Base-by-base conservation (phyloP, 1,139 yeast genomes). In the Tardiomyces depauwii region DNA sequence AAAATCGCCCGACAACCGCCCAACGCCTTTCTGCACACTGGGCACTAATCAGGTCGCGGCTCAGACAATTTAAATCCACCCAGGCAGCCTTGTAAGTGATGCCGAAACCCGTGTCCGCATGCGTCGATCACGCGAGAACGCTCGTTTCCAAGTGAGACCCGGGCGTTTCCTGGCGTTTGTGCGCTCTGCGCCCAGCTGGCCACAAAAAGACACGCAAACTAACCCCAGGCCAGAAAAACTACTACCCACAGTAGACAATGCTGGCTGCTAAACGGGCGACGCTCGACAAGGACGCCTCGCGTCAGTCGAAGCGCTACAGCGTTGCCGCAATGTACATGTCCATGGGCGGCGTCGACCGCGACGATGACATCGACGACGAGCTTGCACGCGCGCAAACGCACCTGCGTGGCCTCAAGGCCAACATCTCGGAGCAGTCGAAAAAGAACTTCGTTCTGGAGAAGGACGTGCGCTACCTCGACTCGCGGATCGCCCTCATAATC, bases 401-500 rank as follows among this genome's bases (percentile, higher is more conserved):
- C 42, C 54, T 65, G 39, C 55, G 67, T 19, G 59, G 55, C 36
- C 60, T 67, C 32, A 68, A 68, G 49, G 53, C 63, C 2, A 55
- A 57, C 45, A 67, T 67, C 40, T 61, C 68, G 10, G 66, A 64
- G 44, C 68, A 63, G 52, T 58, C 65, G 36, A 67, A 66, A 51
- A 57, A 59, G 47, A 68, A 68, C 52, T 68, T 66, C 47, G 54
- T 65, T 43, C 56, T 66, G 44, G 72, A 68, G 49, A 62, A 64
- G 50, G 72, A 67, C 47, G 70, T 67, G 40, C 58, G 70, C 40
- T 67, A 64, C 48, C 57, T 67, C 40, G 72, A 67, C 51, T 55
- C 66, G 27, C 62, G 72, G 25, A 67, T 67, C 36, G 71, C 71
- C 13, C 57, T 66, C 43, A 58, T 68, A 25, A 67, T 67, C 47